phyloP scores from a whole-genome alignment of 306 rosid species.

The Vigna angularis region DNA sequence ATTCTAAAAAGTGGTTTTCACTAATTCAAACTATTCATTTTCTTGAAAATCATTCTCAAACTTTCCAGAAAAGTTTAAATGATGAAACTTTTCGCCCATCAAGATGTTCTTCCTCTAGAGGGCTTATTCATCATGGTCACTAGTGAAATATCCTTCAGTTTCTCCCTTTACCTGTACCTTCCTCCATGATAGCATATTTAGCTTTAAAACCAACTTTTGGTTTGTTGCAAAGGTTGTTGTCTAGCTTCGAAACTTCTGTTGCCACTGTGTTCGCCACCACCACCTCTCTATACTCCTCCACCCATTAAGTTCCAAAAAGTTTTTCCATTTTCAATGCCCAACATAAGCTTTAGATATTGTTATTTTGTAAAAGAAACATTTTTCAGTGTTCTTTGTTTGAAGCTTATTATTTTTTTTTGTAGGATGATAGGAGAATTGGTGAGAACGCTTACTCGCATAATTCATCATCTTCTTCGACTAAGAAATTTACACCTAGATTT shows the following conservation, averaged over 20 bases:
- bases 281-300: slow-evolving; percentile 40
- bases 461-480: slow-evolving; percentile 47
- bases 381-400: background rate
- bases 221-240: too few relatives aligned
- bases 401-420: background rate
- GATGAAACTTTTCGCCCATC: too few relatives aligned
- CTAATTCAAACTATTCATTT: too few relatives aligned
- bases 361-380: background rate
- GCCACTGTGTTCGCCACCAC: slow-evolving; percentile 59
- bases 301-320: slow-evolving; percentile 46
- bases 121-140: too few relatives aligned
- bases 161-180: too few relatives aligned
- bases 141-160: too few relatives aligned
- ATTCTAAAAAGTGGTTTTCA: too few relatives aligned
- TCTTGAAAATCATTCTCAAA: too few relatives aligned
- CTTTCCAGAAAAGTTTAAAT: too few relatives aligned
- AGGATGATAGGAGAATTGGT: slow-evolving; percentile 39
- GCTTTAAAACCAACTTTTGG: too few relatives aligned
- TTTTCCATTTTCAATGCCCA: background rate
- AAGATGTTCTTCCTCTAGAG: too few relatives aligned
- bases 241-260: slow-evolving; percentile 28
- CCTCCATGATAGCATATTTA: too few relatives aligned
- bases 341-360: background rate
- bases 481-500: slow-evolving; percentile 84
- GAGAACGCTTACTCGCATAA: slow-evolving; percentile 34